Evolutionary conservation across 805 yeast genomes (phyloP).

Genomic region (Teunomyces cretensis): DNA sequence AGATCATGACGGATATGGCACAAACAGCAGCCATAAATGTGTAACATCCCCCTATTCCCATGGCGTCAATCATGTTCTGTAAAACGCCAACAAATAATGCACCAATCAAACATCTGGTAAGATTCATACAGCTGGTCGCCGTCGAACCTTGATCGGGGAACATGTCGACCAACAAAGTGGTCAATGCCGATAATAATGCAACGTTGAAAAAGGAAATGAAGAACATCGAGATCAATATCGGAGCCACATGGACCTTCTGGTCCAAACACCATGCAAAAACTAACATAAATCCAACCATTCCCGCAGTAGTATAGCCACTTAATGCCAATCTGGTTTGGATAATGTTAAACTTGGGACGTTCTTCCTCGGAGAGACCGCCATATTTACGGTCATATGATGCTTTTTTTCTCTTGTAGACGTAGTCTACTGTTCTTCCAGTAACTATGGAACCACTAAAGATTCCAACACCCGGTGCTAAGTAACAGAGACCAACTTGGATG

Average conservation of each 20-base stretch:
- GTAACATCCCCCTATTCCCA: conserved; percentile 76
- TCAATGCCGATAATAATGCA: conserved; percentile 54
- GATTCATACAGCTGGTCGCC: conserved; percentile 69
- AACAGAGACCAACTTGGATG: conserved; percentile 66
- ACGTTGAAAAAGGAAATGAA: conserved; percentile 59
- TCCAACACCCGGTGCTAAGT: conserved; percentile 71
- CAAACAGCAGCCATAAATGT: conserved; percentile 64
- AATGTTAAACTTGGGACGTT: conserved; percentile 45
- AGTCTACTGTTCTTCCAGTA: conserved; percentile 59
- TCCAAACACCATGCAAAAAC: conserved; percentile 76
- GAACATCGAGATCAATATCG: conserved; percentile 58
- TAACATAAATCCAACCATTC: conserved; percentile 35
- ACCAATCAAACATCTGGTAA: conserved; percentile 69
- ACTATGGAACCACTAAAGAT: conserved; percentile 58
- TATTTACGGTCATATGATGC: conserved; percentile 24
- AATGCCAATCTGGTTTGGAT: conserved; percentile 50
- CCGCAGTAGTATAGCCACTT: conserved; percentile 1
- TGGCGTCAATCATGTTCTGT: conserved; percentile 51
- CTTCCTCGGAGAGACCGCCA: neutral
- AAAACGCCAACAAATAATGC: conserved; percentile 72
- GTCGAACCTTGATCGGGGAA: conserved; percentile 71
- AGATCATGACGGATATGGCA: neutral
- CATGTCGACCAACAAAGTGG: conserved; percentile 74
- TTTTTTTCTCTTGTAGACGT: conserved; percentile 39
- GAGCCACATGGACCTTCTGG: conserved; percentile 45